phyloP scores from a whole-genome alignment of 306 rosid species.

The Malus asiatica region DNA sequence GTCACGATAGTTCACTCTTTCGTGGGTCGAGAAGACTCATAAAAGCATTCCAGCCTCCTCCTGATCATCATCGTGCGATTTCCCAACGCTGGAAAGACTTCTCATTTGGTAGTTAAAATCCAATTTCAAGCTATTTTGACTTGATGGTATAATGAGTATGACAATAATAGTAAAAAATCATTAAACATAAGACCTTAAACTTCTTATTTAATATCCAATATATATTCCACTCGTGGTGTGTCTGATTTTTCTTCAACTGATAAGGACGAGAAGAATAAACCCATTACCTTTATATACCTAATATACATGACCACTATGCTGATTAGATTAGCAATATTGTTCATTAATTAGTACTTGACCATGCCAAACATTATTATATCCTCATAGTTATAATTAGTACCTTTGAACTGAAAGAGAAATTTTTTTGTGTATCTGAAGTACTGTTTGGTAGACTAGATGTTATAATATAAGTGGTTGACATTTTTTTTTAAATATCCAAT shows the following conservation, averaged over 20 bases:
- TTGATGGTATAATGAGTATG: background rate
- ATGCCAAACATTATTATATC: too few relatives aligned
- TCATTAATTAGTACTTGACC: too few relatives aligned
- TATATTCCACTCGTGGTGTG: background rate
- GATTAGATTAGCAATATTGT: background rate
- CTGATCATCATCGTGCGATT: too few relatives aligned
- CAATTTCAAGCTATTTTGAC: background rate
- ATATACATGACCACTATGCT: background rate
- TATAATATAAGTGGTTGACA: too few relatives aligned
- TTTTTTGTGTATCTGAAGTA: too few relatives aligned
- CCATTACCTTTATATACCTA: background rate
- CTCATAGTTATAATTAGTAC: too few relatives aligned
- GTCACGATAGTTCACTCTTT: too few relatives aligned
- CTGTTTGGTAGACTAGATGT: too few relatives aligned
- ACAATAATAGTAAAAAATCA: background rate
- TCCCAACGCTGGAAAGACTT: background rate
- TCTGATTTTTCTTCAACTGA: background rate
- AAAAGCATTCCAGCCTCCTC: too few relatives aligned
- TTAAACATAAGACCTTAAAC: background rate
- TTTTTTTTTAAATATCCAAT: too few relatives aligned
- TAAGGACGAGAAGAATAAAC: background rate
- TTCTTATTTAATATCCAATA: background rate
- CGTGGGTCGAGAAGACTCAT: too few relatives aligned
- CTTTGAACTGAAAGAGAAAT: too few relatives aligned
- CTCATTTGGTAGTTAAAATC: background rate